Conservation (phyloP, 306 rosid genomes). For the Prunus fruticosa region DNA sequence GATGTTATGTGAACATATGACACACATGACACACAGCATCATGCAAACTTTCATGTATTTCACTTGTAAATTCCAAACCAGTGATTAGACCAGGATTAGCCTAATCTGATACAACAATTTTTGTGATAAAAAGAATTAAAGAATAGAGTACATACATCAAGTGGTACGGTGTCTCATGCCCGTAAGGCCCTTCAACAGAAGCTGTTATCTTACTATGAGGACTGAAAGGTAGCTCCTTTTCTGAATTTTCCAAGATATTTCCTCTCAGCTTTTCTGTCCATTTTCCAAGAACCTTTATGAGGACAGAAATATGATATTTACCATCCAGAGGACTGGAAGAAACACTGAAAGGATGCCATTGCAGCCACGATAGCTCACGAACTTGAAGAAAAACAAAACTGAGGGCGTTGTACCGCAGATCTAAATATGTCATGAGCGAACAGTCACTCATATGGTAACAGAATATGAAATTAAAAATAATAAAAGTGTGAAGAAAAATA, state of each 20-base stretch:
- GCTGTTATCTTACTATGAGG: conserved; percentile 45
- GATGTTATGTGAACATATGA: not conserved
- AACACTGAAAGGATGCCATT: conserved; percentile 99
- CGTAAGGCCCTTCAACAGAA: conserved; percentile 94
- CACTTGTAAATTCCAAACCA: not conserved
- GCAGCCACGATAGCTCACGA: conserved; percentile 80
- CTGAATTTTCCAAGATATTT: conserved; percentile 31
- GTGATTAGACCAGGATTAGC: not conserved
- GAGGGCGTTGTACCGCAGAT: conserved; percentile 79
- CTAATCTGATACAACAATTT: not conserved
- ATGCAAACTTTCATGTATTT: not conserved
- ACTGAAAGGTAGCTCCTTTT: conserved; percentile 24
- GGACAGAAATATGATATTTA: conserved; percentile 65
- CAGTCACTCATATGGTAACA: conserved; percentile 18
- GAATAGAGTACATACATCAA: conserved; percentile 51
- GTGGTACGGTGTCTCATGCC: conserved; percentile 86
- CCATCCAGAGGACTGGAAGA: conserved; percentile 96
- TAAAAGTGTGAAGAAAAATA: conserved; percentile 4
- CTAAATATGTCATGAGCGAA: conserved; percentile 35
- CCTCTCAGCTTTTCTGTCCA: conserved; percentile 69
- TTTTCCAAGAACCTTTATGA: conserved; percentile 83
- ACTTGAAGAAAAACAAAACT: conserved; percentile 91
- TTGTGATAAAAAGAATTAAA: not conserved
- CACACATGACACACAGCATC: not conserved
- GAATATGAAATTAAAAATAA: not conserved